phyloP scores from a whole-genome alignment of 2,329 filamentous ascomycete genomes.

The Colletotrichum sp. region DNA sequence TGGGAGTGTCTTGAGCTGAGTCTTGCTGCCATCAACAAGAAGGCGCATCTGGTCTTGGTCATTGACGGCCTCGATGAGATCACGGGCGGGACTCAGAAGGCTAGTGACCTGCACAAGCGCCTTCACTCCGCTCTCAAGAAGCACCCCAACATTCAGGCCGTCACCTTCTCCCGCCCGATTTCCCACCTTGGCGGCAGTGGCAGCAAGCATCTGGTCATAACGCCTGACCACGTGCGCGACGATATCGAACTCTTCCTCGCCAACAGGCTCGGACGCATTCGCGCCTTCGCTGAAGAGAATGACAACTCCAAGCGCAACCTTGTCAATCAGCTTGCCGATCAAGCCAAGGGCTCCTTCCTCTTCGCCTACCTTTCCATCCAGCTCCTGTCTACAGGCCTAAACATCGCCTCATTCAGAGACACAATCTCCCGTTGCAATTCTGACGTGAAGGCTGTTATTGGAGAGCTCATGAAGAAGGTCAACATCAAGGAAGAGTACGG shows the following conservation, averaged over 20 bases:
- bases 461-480: constrained; percentile 28
- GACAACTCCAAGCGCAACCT: constrained; percentile 24
- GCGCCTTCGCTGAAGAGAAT: constrained; percentile 20
- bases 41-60: constrained; percentile 35
- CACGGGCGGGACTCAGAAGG: constrained; percentile 26
- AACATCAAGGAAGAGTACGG: constrained; percentile 25
- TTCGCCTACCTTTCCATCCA: constrained; percentile 39
- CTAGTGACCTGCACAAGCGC: constrained; percentile 31
- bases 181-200: constrained; percentile 32
- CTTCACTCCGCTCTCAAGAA: constrained; percentile 33
- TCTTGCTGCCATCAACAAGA: constrained; percentile 32
- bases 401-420: constrained; percentile 28
- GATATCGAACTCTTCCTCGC: constrained; percentile 37
- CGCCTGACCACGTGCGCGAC: constrained; percentile 32
- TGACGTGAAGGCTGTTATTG: constrained; percentile 28
- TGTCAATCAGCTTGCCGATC: constrained; percentile 32
- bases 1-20: constrained; percentile 39
- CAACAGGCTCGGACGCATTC: constrained; percentile 26
- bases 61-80: constrained; percentile 43
- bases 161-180: constrained; percentile 40
- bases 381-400: constrained; percentile 24
- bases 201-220: constrained; percentile 35
- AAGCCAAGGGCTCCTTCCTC: constrained; percentile 40
- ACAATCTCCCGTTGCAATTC: constrained; percentile 26
- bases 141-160: constrained; percentile 31